Evolutionary conservation across 2,329 filamentous ascomycete genomes (phyloP).

Genomic region (Trichoderma pleuroti): DNA sequence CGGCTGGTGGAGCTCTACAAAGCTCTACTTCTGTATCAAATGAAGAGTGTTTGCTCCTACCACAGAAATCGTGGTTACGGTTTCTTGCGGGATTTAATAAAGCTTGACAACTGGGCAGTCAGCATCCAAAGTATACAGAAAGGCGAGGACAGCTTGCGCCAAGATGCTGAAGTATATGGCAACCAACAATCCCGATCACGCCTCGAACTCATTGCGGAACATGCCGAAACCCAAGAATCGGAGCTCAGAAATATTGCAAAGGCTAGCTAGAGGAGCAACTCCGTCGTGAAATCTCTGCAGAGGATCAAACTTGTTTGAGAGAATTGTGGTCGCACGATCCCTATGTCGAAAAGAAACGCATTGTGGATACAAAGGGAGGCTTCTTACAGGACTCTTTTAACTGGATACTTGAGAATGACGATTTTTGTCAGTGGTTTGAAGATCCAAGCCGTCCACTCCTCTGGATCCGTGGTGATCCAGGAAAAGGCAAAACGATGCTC

Average conservation of each 20-base stretch:
- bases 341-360: not conserved
- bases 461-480: slow-evolving; percentile 39
- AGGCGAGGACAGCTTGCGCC: slow-evolving; percentile 26
- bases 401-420: not conserved
- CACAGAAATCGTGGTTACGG: slow-evolving; percentile 28
- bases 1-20: slow-evolving; percentile 36
- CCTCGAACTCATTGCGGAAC: not conserved
- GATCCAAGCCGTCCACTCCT: slow-evolving; percentile 27
- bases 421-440: slow-evolving; percentile 5
- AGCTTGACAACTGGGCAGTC: slow-evolving; percentile 35
- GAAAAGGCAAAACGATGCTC: slow-evolving; percentile 46
- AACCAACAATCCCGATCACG: not conserved
- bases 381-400: not conserved
- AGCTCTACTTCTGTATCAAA: slow-evolving; percentile 38
- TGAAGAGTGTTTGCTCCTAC: slow-evolving; percentile 39
- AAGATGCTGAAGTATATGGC: slow-evolving; percentile 21
- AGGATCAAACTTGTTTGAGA: not conserved
- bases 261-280: not conserved
- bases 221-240: not conserved
- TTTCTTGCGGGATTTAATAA: slow-evolving; percentile 31
- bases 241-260: not conserved
- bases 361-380: not conserved
- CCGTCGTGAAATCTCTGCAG: slow-evolving; percentile 3
- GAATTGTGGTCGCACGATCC: not conserved
- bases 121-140: slow-evolving; percentile 29